phyloP scores from a whole-genome alignment of 495 filamentous ascomycete species.

The Hapsidospora chrysogenum region DNA sequence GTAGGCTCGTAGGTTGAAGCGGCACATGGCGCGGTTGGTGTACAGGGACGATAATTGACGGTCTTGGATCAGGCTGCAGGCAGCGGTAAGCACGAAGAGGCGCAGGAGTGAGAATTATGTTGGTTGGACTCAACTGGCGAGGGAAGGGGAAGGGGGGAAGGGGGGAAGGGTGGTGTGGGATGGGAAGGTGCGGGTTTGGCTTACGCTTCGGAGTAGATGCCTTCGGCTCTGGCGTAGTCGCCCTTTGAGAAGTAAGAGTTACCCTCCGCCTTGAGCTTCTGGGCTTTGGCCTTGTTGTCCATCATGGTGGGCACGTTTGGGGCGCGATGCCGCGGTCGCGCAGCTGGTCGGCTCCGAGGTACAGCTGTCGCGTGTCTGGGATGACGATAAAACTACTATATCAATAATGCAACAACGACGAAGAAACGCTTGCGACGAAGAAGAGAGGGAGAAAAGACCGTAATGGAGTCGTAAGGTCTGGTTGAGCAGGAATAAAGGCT shows the following conservation, averaged over 20 bases:
- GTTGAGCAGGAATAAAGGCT: too few relatives aligned
- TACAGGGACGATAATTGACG: constrained; percentile 44
- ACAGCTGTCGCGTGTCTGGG: too few relatives aligned
- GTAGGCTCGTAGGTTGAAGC: constrained; percentile 54
- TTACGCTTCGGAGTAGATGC: constrained; percentile 74
- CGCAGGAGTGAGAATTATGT: neutral
- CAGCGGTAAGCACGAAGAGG: neutral
- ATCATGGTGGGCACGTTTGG: too few relatives aligned
- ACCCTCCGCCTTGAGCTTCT: constrained; percentile 38
- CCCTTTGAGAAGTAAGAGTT: constrained; percentile 47
- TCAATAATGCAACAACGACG: too few relatives aligned
- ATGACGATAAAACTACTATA: too few relatives aligned
- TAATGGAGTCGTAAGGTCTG: too few relatives aligned
- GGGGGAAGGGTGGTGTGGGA: too few relatives aligned
- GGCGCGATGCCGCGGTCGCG: too few relatives aligned
- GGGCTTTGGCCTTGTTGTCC: neutral
- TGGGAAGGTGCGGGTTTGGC: too few relatives aligned
- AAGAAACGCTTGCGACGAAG: too few relatives aligned
- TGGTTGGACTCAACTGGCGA: neutral
- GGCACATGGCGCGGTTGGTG: constrained; percentile 82
- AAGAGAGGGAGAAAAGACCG: too few relatives aligned
- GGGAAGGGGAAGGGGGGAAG: constrained; percentile 1
- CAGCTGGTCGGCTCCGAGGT: too few relatives aligned
- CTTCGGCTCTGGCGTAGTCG: constrained; percentile 61
- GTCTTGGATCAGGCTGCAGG: constrained; percentile 38